phyloP scores from a whole-genome alignment of 2,329 filamentous ascomycete species.

The Coniosporium tulheliwenetii region DNA sequence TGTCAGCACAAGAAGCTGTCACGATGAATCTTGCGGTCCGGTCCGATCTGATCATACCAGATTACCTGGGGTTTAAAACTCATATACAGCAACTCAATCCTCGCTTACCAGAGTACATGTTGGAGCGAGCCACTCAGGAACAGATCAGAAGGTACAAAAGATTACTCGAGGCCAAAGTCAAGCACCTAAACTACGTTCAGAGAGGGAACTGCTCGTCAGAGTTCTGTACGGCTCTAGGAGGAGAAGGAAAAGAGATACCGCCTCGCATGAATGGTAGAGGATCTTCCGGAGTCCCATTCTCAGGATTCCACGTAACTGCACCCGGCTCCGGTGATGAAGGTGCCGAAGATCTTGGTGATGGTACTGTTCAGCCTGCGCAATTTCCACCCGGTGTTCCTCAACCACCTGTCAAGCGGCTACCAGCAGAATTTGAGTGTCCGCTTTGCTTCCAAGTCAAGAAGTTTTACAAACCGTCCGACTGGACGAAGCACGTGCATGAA shows the following conservation, averaged over 20 bases:
- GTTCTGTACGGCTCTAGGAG: conserved; percentile 52
- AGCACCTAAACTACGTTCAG: conserved; percentile 42
- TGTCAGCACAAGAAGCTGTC: conserved; percentile 1
- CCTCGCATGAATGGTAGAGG: too few relatives aligned
- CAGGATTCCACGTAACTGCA: conserved; percentile 38
- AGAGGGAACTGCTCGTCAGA: conserved; percentile 44
- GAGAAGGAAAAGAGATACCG: conserved; percentile 16
- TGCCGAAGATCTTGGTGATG: conserved; percentile 49
- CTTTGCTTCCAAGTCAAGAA: conserved; percentile 75
- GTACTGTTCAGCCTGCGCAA: conserved; percentile 51
- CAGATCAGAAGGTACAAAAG: conserved; percentile 67
- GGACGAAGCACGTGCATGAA: conserved; percentile 93
- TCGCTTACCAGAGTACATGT: conserved; percentile 48
- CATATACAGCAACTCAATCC: conserved; percentile 64
- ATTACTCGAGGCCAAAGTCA: conserved; percentile 37
- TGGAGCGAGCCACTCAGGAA: conserved; percentile 70
- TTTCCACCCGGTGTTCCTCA: conserved; percentile 71
- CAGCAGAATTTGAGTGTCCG: conserved; percentile 79
- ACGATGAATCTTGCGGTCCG: conserved; percentile 42
- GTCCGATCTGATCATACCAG: conserved; percentile 55
- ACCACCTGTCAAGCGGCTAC: conserved; percentile 61
- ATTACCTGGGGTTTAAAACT: conserved; percentile 57
- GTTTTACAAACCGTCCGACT: conserved; percentile 83
- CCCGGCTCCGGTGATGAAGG: conserved; percentile 47
- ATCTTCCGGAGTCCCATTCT: too few relatives aligned